Evolutionary conservation across 1,284 basidiomycete genomes (phyloP), one percentile per base, ranked within the genome.

Genomic region (Ustilago tritici): DNA sequence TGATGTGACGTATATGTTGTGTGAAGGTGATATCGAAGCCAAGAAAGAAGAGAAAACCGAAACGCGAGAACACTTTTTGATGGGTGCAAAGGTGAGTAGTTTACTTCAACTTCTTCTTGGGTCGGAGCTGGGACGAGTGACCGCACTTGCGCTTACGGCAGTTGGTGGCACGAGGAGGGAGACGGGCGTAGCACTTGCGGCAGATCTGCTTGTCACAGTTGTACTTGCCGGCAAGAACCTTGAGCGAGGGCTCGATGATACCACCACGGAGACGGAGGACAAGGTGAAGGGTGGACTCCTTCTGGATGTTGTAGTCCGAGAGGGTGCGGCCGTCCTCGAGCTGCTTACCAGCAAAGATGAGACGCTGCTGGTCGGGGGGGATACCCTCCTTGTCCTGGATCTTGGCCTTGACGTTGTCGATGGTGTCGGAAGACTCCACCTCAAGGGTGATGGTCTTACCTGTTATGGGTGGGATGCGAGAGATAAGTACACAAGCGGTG

Each of bases 101-200:
- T 80, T 95, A 95, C 91, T 95, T 97, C 87, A 96, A 90, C 90
- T 97, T 97, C 92, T 95, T 95, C 91, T 95, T 90, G 81, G 95
- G 95, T 61, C 84, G 82, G 70, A 86, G 81, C 81, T 86, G 84
- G 49, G 79, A 82, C 57, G 81, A 81, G 83, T 86, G 85, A 56
- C 86, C 86, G 70, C 86, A 87, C 75, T 83, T 72, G 65, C 79
- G 75, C 82, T 97, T 96, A 87, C 95, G 91, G 92, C 96, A 99
- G 92, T 98, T 98, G 90, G 95, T 98, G 54, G 96, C 96, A 89
- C 96, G 95, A 67, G 95, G 95, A 82, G 96, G 95, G 83, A 98
- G 95, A 87, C 97, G 96, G 63, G 96, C 96, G 89, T 99, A 99
- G 90, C 97, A 98, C 89, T 98, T 98, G 88, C 96, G 95, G 92